These are phyloP conservation scores for Colletotrichum eremochloae DNA, from an alignment of 2,329 filamentous ascomycete genomes.

Conservation along the genomic window DNA sequence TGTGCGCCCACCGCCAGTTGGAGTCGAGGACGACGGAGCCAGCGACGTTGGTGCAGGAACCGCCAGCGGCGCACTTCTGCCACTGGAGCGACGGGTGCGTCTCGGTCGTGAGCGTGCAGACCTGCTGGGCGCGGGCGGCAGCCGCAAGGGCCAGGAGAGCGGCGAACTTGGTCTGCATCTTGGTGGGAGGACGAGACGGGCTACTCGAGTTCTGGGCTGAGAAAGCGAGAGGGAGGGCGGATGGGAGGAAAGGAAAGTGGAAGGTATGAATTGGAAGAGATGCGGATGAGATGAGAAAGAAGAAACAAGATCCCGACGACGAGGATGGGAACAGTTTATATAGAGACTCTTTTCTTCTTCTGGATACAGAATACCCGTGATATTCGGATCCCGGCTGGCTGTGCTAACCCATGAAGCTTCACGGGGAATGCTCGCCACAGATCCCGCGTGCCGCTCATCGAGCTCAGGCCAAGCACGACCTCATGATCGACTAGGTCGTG, in stretches of 20 bases:
- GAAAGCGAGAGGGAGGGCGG: conserved; percentile 16
- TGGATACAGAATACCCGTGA: background rate
- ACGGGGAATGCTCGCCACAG: background rate
- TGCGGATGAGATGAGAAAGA: conserved; percentile 11
- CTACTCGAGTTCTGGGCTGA: conserved; percentile 15
- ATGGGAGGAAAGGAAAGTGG: conserved; percentile 13
- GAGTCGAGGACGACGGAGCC: conserved; percentile 69
- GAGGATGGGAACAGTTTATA: conserved; percentile 19
- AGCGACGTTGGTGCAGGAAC: conserved; percentile 62
- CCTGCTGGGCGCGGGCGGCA: conserved; percentile 63
- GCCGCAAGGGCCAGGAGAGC: conserved; percentile 57
- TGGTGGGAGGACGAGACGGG: conserved; percentile 30
- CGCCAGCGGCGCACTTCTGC: conserved; percentile 64
- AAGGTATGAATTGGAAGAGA: background rate
- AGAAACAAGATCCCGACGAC: background rate
- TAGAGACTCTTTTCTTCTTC: conserved; percentile 7
- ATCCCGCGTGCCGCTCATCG: background rate
- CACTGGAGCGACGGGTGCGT: conserved; percentile 67
- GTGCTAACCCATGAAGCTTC: background rate
- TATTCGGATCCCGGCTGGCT: background rate
- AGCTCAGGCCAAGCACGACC: background rate
- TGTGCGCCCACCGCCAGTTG: conserved; percentile 74
- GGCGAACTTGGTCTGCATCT: conserved; percentile 50
- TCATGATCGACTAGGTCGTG: conserved; percentile 10
- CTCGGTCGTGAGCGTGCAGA: conserved; percentile 62